Conservation (phyloP, 208 protist species). For the Leishmania guyanensis region DNA sequence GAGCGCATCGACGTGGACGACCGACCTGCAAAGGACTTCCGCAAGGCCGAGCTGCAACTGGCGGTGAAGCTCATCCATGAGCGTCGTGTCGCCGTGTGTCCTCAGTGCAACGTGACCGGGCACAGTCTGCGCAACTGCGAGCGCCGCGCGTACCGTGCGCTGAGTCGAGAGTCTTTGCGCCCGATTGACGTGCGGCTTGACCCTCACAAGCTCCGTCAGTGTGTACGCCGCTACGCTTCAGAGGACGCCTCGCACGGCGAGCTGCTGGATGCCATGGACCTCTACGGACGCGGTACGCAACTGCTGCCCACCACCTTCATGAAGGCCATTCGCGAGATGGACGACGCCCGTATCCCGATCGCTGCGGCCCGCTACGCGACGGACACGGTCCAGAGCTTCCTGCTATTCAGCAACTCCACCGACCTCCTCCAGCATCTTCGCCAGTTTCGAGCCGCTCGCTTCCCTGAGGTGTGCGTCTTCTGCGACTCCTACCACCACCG, state of each 20-base stretch:
- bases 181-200: slow-evolving; percentile 70
- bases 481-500: slow-evolving; percentile 80
- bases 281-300: slow-evolving; percentile 35
- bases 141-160: slow-evolving; percentile 40
- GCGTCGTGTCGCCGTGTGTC: slow-evolving; percentile 62
- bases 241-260: slow-evolving; percentile 39
- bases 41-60: slow-evolving; percentile 78
- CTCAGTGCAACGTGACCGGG: slow-evolving; percentile 58
- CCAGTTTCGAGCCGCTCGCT: slow-evolving; percentile 58
- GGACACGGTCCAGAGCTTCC: slow-evolving; percentile 80
- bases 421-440: slow-evolving; percentile 75
- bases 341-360: slow-evolving; percentile 71
- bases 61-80: slow-evolving; percentile 76
- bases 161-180: slow-evolving; percentile 45
- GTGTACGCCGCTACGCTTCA: slow-evolving; percentile 33
- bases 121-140: slow-evolving; percentile 68
- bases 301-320: slow-evolving; percentile 64
- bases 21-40: slow-evolving; percentile 78
- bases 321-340: slow-evolving; percentile 67
- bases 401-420: slow-evolving; percentile 72
- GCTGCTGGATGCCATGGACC: slow-evolving; percentile 58
- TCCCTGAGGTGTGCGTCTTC: slow-evolving; percentile 87
- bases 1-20: slow-evolving; percentile 74
- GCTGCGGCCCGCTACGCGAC: slow-evolving; percentile 86
- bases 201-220: slow-evolving; percentile 38